A percentile compares a stretch with the other conserved stretches of the same genome.
Conservation (phyloP, 306 rosid species). For the Prinsepia uniflora region DNA sequence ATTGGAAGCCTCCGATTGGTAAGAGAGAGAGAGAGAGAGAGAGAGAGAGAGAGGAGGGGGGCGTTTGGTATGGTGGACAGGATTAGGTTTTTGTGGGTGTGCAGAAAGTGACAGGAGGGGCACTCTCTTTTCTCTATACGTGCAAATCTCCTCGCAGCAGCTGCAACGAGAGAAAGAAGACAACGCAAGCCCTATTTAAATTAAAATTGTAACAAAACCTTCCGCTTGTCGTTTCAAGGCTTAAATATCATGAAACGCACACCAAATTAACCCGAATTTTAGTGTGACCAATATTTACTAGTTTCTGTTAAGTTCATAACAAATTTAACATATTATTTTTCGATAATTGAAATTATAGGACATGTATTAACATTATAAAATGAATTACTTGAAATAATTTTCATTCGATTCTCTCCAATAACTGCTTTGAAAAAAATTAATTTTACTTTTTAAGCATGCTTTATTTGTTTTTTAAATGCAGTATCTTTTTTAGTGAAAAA, state of each 20-base stretch:
- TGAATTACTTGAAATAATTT: no score
- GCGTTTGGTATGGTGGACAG: background rate
- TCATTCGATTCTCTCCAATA: no score
- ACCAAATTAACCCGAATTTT: background rate
- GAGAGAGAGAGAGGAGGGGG: background rate
- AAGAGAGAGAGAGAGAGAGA: background rate
- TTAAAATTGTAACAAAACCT: conserved; percentile 10
- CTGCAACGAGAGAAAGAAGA: conserved; percentile 22
- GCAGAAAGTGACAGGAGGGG: conserved; percentile 20
- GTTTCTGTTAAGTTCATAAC: no score
- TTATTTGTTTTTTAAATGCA: background rate
- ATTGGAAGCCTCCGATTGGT: background rate
- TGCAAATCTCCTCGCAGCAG: conserved; percentile 30
- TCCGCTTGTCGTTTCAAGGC: conserved; percentile 9
- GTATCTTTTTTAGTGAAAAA: no score
- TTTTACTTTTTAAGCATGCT: no score
- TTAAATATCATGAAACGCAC: background rate
- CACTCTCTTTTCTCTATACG: background rate
- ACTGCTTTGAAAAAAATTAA: no score
- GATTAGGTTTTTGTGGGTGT: background rate
- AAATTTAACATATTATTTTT: no score
- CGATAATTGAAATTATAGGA: no score
- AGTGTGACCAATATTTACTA: no score
- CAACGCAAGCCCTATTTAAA: conserved; percentile 19
- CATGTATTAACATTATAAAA: no score